Percentiles rank a stretch among this genome's conserved stretches.
phyloP scores from a whole-genome alignment of 768 basidiomycete genomes.

The Podaxis pistillaris region DNA sequence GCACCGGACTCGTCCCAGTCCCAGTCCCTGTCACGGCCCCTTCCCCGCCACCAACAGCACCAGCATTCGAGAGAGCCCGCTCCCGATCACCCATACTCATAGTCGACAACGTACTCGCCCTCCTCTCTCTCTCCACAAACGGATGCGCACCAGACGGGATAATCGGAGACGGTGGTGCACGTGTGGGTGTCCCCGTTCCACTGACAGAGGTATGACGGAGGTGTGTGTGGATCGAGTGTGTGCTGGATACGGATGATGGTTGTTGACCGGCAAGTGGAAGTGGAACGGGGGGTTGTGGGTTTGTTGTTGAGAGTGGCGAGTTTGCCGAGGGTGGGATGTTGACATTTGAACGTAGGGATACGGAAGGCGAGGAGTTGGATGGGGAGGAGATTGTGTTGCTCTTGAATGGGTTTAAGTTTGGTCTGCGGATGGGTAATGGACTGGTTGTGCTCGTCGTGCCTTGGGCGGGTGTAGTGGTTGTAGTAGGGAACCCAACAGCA shows the following conservation, averaged over 20 bases:
- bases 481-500: constrained; percentile 7
- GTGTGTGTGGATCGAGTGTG: constrained; percentile 11
- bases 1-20: constrained; percentile 19
- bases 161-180: constrained; percentile 27
- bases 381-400: constrained; percentile 34
- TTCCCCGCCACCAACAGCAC: constrained; percentile 21
- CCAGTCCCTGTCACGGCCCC: constrained; percentile 9
- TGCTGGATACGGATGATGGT: constrained; percentile 10
- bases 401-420: constrained; percentile 38
- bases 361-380: constrained; percentile 30
- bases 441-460: constrained; percentile 31
- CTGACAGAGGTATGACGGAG: constrained; percentile 19
- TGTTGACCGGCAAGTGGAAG: constrained; percentile 1
- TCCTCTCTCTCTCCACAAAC: constrained; percentile 6
- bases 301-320: neutral
- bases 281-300: neutral
- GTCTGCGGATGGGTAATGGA: constrained; percentile 31
- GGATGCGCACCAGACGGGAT: neutral
- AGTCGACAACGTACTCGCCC: constrained; percentile 8
- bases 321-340: neutral
- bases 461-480: constrained; percentile 21
- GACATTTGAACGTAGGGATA: constrained; percentile 28
- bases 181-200: constrained; percentile 16
- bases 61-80: constrained; percentile 21
- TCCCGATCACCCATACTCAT: neutral